Evolutionary conservation across 2,329 filamentous ascomycete species (phyloP), one percentile per base, ranked within the genome.

Genomic region (Hypoxylon sp.): DNA sequence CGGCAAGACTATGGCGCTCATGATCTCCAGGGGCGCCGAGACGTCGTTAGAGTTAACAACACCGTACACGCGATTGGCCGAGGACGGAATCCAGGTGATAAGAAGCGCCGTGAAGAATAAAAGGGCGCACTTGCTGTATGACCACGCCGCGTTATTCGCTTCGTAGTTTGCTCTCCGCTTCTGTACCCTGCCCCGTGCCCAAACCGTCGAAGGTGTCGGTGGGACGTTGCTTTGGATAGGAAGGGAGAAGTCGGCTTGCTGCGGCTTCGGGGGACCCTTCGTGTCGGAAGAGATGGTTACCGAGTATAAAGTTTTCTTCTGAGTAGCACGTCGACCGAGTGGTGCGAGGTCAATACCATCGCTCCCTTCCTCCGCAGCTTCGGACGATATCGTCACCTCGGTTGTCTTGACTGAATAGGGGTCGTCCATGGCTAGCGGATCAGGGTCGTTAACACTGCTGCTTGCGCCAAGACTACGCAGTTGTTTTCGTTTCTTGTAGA

Each of bases 81-180:
- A 91, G 1, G 91, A 93, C 1, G 87, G 92, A 59, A 94, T 87
- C 90, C 90, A 92, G 5, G 90, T 91, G 24, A 92, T 84, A 52
- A 91, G 80, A 62, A 92, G 83, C 0, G 89, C 89, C 0, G 87
- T 82, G 76, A 92, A 92, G 81, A 92, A 91, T 7, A 92, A 81
- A 26, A 91, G 80, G 0, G 90, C 85, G 48, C 89, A 90, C 70
- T 90, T 90, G 58, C 89, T 86, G 73, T 92, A 92, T 1, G 85
- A 84, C 87, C 87, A 89, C 1, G 88, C 86, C 2, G 89, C 89
- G 34, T 83, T 88, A 72, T 85, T 88, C 19, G 86, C 80, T 58
- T 87, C 85, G 59, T 83, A 79, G 34, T 80, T 79, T 64, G 69
- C 70, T 48, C 65, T 68, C 39, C 68, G 68, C 32, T 67, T 74